Percentiles rank a stretch among this genome's conserved stretches.
Conservation (phyloP, 2,329 filamentous ascomycete genomes). For the Atkinsonella hypoxylon region DNA sequence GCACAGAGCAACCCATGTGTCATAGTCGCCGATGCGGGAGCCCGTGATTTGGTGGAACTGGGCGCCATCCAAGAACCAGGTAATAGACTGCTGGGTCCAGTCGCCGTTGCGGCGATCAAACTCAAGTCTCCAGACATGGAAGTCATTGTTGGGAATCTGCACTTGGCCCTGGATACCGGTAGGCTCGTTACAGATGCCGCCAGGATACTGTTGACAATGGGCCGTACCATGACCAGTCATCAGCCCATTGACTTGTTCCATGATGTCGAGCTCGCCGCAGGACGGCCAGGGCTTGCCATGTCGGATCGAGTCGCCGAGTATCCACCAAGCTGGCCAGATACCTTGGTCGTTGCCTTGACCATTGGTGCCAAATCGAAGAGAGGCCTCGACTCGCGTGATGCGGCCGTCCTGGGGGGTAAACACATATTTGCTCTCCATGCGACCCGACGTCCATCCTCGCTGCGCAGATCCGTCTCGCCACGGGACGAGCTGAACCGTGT, state of each 20-base stretch:
- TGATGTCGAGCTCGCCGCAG: constrained; percentile 45
- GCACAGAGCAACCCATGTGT: constrained; percentile 37
- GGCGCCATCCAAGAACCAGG: constrained; percentile 35
- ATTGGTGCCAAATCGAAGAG: constrained; percentile 34
- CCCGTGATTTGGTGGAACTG: constrained; percentile 33
- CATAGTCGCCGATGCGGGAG: constrained; percentile 28
- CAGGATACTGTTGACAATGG: constrained; percentile 35
- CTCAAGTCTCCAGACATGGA: constrained; percentile 37
- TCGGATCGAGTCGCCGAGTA: constrained; percentile 38
- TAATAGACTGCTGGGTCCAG: constrained; percentile 37
- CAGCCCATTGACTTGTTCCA: constrained; percentile 42
- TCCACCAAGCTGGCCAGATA: constrained; percentile 48
- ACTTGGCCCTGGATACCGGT: constrained; percentile 26
- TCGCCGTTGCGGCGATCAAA: constrained; percentile 34
- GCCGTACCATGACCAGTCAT: constrained; percentile 34
- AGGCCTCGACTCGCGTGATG: constrained; percentile 33
- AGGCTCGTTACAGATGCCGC: constrained; percentile 41
- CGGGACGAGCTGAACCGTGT: constrained; percentile 40
- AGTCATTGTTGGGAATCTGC: constrained; percentile 26
- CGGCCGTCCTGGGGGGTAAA: constrained; percentile 34
- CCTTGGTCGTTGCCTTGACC: constrained; percentile 33
- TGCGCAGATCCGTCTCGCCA: constrained; percentile 23
- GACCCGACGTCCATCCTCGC: constrained; percentile 40
- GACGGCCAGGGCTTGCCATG: constrained; percentile 37
- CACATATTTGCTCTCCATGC: constrained; percentile 37